phyloP scores from a whole-genome alignment of 2,329 filamentous ascomycete species.

The Colletotrichum tropicale region DNA sequence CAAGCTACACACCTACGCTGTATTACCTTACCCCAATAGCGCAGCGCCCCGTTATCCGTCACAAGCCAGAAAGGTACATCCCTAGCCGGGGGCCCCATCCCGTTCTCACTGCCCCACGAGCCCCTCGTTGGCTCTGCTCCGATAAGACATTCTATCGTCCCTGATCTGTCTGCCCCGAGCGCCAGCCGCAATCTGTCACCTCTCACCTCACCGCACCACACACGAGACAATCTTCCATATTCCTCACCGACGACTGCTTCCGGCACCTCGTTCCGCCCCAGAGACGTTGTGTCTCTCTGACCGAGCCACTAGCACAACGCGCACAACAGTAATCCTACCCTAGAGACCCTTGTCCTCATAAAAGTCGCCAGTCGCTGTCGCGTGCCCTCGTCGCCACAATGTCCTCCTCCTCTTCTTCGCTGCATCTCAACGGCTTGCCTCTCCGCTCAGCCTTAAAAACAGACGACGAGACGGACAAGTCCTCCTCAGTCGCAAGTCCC shows the following conservation, averaged over 20 bases:
- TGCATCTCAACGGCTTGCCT: slow-evolving; percentile 25
- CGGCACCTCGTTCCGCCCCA: neutral
- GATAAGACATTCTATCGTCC: slow-evolving; percentile 10
- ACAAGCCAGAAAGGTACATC: neutral
- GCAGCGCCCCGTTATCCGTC: slow-evolving; percentile 1
- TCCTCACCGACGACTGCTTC: slow-evolving; percentile 1
- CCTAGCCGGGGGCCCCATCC: neutral
- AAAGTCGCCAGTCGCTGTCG: neutral
- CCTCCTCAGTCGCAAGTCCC: slow-evolving; percentile 37
- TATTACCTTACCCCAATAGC: neutral
- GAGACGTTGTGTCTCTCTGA: neutral
- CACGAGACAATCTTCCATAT: neutral
- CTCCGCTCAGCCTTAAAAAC: slow-evolving; percentile 49
- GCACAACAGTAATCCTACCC: neutral
- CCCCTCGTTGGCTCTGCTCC: neutral
- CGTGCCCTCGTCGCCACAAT: slow-evolving; percentile 2
- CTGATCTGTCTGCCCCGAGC: neutral
- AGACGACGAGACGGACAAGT: slow-evolving; percentile 40
- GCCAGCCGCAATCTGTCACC: slow-evolving; percentile 12
- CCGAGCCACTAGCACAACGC: neutral
- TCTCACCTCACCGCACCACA: neutral
- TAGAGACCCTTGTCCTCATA: neutral
- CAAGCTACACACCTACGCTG: neutral
- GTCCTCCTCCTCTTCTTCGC: slow-evolving; percentile 14
- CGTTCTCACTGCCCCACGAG: slow-evolving; percentile 4